These are phyloP conservation scores for Aspergillus nomiae DNA, from an alignment of 2,329 filamentous ascomycete species.

Conservation along the genomic window DNA sequence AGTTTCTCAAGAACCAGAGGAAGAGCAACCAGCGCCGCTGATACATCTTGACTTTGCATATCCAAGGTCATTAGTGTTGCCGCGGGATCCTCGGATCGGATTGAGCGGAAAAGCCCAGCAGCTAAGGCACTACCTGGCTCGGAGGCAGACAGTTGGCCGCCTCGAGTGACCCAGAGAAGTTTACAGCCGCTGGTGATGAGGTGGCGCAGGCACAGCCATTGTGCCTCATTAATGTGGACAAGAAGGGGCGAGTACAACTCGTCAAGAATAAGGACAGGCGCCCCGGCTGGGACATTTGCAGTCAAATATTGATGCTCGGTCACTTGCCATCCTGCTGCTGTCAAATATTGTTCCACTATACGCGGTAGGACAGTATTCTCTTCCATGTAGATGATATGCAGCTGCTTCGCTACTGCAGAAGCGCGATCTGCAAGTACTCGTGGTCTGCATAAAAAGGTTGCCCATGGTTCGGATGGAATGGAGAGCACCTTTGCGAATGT, in stretches of 20 bases:
- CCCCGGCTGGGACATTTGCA: background rate
- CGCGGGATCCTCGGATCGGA: slow-evolving; percentile 12
- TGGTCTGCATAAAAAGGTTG: background rate
- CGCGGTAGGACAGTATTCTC: background rate
- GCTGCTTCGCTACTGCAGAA: background rate
- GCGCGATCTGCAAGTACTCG: background rate
- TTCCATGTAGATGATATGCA: slow-evolving; percentile 1
- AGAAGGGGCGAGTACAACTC: slow-evolving; percentile 7
- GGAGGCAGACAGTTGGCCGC: background rate
- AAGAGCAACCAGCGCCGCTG: background rate
- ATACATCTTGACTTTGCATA: background rate
- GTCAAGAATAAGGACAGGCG: background rate
- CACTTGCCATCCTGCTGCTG: slow-evolving; percentile 1
- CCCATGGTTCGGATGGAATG: background rate
- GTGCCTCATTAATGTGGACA: background rate
- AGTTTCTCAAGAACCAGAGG: background rate
- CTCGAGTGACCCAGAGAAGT: slow-evolving; percentile 12
- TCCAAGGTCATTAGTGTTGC: slow-evolving; percentile 10
- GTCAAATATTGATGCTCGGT: background rate
- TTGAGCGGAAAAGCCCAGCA: slow-evolving; percentile 7
- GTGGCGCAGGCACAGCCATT: slow-evolving; percentile 3
- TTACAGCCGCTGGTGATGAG: slow-evolving; percentile 4
- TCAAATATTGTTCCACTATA: background rate
- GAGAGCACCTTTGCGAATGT: background rate
- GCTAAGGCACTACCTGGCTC: slow-evolving; percentile 10